Evolutionary conservation across 2,329 filamentous ascomycete species (phyloP), one percentile per base, ranked within the genome.

Genomic region (Dothistroma pini): DNA sequence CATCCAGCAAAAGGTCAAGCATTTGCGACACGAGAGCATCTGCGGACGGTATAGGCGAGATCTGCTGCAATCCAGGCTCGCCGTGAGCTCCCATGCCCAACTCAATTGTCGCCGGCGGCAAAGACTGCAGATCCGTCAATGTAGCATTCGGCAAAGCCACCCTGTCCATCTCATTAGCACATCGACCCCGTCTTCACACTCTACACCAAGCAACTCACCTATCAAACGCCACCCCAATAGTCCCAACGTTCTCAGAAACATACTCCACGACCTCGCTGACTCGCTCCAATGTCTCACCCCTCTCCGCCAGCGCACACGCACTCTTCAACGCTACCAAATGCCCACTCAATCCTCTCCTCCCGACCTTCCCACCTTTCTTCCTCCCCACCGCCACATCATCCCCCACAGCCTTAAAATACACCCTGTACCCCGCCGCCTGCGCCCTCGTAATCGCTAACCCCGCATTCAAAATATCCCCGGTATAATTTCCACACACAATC

Each of bases 31-130:
- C 71, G 8, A 76, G 67, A 21, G 63, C 68, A 32, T 73, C 70
- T 1, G 72, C 69, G 1, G 69, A 63, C 1, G 74, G 74, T n/a
- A 75, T 66, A 0, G 74, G 85, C 0, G 81, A 81, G 19, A 86
- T 71, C 71, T 84, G 84, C 68, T 77, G 78, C 68, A 85, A 82
- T 0, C 76, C 86, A 0, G 86, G 86, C 72, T 89, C 86, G 69
- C 88, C 88, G 71, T 89, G 86, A 14, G 85, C 85, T 0, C 86
- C 86, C 22, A 86, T 87, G 2, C 86, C 86, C n/a, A 88, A 77
- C 70, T 87, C 86, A 38, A 87, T 72, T 59, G 84, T 84, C 58
- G 84, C 73, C 1, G 75, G 71, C 10, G 74, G 75, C 1, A 86
- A 77, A 16, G 74, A 78, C 65, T 86, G 84, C 66, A 85, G 84